Percentiles rank a stretch among this genome's conserved stretches.
Conservation (phyloP, 2,329 filamentous ascomycete genomes). For the Davidsoniella eucalypti region DNA sequence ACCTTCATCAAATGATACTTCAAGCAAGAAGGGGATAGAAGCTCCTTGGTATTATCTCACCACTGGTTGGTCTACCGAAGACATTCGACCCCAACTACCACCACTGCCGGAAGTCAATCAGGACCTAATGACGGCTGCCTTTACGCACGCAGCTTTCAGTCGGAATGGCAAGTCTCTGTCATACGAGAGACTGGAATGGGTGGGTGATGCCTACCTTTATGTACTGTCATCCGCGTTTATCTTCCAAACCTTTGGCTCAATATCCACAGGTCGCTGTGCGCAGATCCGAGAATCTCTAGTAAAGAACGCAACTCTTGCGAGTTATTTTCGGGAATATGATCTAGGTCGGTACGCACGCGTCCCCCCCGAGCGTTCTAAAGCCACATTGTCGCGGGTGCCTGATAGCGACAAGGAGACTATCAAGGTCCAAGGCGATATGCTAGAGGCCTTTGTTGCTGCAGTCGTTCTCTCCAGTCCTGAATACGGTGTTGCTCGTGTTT, state of each 20-base stretch:
- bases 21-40: constrained; percentile 8
- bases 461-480: constrained; percentile 50
- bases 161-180: constrained; percentile 22
- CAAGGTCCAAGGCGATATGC: constrained; percentile 73
- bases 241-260: constrained; percentile 49
- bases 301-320: constrained; percentile 60
- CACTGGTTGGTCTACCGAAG: constrained; percentile 33
- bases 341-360: constrained; percentile 49
- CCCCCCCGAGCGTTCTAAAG: constrained; percentile 21
- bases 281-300: constrained; percentile 66
- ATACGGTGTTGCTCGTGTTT: constrained; percentile 42
- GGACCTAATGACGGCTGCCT: constrained; percentile 42
- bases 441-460: constrained; percentile 79
- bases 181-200: constrained; percentile 77
- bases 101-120: constrained; percentile 47
- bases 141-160: constrained; percentile 45
- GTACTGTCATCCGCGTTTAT: constrained; percentile 61
- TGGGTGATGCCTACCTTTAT: constrained; percentile 77
- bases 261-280: constrained; percentile 52
- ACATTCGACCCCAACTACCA: constrained; percentile 33
- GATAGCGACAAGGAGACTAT: constrained; percentile 35
- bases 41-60: constrained; percentile 17
- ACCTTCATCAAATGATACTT: neutral
- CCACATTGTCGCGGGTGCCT: constrained; percentile 20
- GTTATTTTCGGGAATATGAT: constrained; percentile 53